phyloP scores from a whole-genome alignment of 192 early-diverging fungal genomes.

The Coemansia pectinata region DNA sequence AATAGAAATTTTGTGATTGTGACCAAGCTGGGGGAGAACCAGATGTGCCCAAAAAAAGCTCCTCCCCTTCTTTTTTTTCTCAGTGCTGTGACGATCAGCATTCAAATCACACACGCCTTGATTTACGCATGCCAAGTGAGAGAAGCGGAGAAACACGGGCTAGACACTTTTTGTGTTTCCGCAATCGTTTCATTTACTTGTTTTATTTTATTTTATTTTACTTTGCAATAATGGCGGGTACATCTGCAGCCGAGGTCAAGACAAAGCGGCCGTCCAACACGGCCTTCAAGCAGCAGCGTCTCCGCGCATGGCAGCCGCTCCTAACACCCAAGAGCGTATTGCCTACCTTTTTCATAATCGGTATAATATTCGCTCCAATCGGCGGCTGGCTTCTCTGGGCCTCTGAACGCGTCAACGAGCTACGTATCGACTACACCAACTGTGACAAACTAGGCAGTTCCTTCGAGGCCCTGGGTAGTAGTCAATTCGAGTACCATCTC shows the following conservation, averaged over 20 bases:
- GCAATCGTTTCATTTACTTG: not conserved
- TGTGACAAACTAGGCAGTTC: conserved; percentile 59
- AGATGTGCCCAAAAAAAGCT: not conserved
- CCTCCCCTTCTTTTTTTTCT: not conserved
- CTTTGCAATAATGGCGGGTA: conserved; percentile 30
- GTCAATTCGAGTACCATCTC: conserved; percentile 44
- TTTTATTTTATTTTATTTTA: conserved; percentile 1
- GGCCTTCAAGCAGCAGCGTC: conserved; percentile 98
- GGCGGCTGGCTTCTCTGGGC: conserved; percentile 90
- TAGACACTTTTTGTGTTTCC: not conserved
- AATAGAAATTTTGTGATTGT: not conserved
- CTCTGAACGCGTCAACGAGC: conserved; percentile 81
- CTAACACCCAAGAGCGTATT: conserved; percentile 98
- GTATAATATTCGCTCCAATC: conserved; percentile 93
- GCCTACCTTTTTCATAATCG: conserved; percentile 92
- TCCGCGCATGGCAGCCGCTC: conserved; percentile 99
- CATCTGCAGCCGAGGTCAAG: conserved; percentile 22
- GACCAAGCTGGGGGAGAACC: not conserved
- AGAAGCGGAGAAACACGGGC: not conserved
- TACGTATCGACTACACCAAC: conserved; percentile 92
- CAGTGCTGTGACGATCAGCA: not conserved
- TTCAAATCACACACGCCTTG: not conserved
- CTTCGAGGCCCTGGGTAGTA: conserved; percentile 1
- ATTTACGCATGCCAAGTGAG: not conserved
- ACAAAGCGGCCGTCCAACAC: conserved; percentile 67